Evolutionary conservation across 805 yeast genomes (phyloP), one percentile per base, ranked within the genome.

Genomic region (Martiniozyma abietophila): DNA sequence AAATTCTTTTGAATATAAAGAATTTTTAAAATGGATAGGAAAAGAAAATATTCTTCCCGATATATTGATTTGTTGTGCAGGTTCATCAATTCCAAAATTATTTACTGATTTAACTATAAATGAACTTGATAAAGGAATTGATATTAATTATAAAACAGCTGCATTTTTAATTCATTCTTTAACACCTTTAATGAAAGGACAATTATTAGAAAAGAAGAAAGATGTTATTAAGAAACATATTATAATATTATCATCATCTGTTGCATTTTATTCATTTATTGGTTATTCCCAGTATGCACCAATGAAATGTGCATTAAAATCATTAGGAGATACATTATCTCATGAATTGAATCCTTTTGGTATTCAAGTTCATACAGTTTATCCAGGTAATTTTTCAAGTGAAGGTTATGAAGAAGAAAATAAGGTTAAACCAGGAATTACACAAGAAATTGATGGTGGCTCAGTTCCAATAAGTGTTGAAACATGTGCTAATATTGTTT

Each of bases 211-310:
- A n/a, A 25, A 11, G 11, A 35, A 19, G 19, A 34, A 9, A 22
- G 36, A 8, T n/a, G 22, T 5, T 18, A 34, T 26, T 35, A 42
- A 51, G 42, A 71, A 76, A 38, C 79, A 67, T 49, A 67, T 75
- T 45, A 73, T 75, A 17, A 70, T 65, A 40, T 78, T 69, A 47
- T 81, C 95, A 0, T 83, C 95, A 2, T 81, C 76, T 4, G 74
- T 80, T 8, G 86, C 94, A 3, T 74, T 80, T 44, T 89, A 74
- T 61, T 85, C 96, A 5, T 80, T 89, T 50, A 81, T 85, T 28
- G 99, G 99, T 0, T 92, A 92, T 53, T 69, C 76, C 1, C 89
- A 84, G 47, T 92, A 92, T 52, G 88, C 92, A 0, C 98, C 99
- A 1, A 56, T 76, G 44, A 92, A 92, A 53, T 79, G 84, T 0